Evolutionary conservation across 441 rosid species (phyloP), one percentile per base, ranked within the genome.

Genomic region (Hura crepitans): DNA sequence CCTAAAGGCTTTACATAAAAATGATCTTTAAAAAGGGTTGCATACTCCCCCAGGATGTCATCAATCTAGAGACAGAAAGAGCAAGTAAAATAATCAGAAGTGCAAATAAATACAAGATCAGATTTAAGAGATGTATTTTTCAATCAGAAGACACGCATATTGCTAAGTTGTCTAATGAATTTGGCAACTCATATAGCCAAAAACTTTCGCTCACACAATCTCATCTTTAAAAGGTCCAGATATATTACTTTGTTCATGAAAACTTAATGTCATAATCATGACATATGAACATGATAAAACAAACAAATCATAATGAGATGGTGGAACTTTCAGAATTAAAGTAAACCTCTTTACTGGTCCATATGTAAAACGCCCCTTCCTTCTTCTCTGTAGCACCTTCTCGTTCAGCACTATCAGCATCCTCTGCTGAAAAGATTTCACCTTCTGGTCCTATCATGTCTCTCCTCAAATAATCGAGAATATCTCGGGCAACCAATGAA

Each of bases 341-440:
- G 13, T 63, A 42, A 65, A 94, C 96, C 98, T 91, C 96, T 76
- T 84, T 76, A 76, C 78, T 81, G 35, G 87, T 81, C 98, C 98
- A 94, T 63, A 89, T 62, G 53, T 91, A 94, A 81, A 90, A 91
- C 45, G 97, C 97, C 69, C 98, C 98, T 84, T 94, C 98, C 77
- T 83, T 90, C 79, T 90, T 94, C 55, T 79, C 69, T 64, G 70
- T 55, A 61, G 91, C 81, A 8, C 86, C 93, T 68, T 86, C 89
- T 43, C 45, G 74, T 51, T 88, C 98, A 72, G 90, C 85, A 79
- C 98, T 94, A 77, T 94, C 98, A 37, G 98, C 98, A 81, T 94
- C 98, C 85, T 94, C 98, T 39, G 98, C 98, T 28, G 98, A 94
- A 70, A 83, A 90, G 71, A 91, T 90, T 75, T 87, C 96, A 70